Evolutionary conservation across 139 green algal genomes (phyloP).

Genomic region (Zygnema circumcarinatum): DNA sequence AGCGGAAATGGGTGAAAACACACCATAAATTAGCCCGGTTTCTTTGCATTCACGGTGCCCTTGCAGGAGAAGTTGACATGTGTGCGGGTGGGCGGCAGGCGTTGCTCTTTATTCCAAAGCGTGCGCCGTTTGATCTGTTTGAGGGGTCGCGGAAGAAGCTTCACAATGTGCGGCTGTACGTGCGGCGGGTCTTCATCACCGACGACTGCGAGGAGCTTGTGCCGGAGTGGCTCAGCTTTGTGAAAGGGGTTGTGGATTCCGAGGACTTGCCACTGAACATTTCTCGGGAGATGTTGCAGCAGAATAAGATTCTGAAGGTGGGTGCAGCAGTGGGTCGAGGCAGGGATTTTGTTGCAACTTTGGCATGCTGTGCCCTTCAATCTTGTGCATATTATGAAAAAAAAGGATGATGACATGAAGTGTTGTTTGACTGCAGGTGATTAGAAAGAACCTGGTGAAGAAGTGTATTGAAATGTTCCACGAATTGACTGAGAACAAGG

Average conservation of each 20-base stretch:
- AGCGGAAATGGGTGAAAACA: too few species aligned
- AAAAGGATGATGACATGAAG: too few species aligned
- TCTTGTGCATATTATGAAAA: too few species aligned
- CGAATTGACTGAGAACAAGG: conserved; percentile 99
- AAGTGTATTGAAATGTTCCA: conserved; percentile 98
- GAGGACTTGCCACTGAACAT: conserved; percentile 99
- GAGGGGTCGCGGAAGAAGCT: conserved; percentile 85
- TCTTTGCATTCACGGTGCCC: too few species aligned
- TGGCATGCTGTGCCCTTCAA: background rate
- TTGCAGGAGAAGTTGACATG: too few species aligned
- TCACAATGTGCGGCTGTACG: conserved; percentile 99
- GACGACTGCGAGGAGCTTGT: conserved; percentile 99
- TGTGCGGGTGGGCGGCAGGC: too few species aligned
- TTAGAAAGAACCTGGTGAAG: conserved; percentile 99
- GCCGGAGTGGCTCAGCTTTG: conserved; percentile 93
- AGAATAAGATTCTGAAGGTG: conserved; percentile 99
- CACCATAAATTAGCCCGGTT: too few species aligned
- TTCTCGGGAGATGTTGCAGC: conserved; percentile 98
- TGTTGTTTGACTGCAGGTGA: conserved; percentile 86
- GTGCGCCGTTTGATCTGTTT: conserved; percentile 99
- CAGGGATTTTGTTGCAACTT: background rate
- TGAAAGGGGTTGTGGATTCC: conserved; percentile 98
- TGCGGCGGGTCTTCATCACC: conserved; percentile 99
- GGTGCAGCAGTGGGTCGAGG: background rate
- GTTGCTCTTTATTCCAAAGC: conserved; percentile 88